Conservation (phyloP, 2,329 filamentous ascomycete genomes). For the Elsinoe perseae region DNA sequence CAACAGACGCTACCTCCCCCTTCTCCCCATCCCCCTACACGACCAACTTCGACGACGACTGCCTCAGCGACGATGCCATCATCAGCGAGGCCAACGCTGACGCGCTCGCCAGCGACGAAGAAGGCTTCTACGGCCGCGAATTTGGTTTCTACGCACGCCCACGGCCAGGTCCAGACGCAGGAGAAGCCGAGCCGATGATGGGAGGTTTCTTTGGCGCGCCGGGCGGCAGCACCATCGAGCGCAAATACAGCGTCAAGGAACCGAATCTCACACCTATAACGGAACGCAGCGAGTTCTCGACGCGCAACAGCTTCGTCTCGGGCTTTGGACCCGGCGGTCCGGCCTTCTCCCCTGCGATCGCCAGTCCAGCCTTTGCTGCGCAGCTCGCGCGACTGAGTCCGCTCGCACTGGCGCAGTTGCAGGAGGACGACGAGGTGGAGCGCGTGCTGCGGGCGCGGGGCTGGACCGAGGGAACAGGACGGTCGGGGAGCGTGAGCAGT, state of each 20-base stretch:
- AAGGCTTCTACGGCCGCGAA: conserved; percentile 91
- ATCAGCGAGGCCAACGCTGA: conserved; percentile 94
- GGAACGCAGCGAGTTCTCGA: conserved; percentile 91
- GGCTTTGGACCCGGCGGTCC: not conserved
- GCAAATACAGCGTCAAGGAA: conserved; percentile 71
- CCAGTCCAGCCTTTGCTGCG: conserved; percentile 12
- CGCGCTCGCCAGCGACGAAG: conserved; percentile 81
- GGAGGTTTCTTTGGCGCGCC: conserved; percentile 85
- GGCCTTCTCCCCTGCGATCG: conserved; percentile 1
- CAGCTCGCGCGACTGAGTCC: conserved; percentile 16
- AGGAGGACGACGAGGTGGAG: conserved; percentile 18
- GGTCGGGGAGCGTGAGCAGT: conserved; percentile 16
- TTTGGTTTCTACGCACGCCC: conserved; percentile 82
- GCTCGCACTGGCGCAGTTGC: conserved; percentile 17
- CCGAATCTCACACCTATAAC: conserved; percentile 95
- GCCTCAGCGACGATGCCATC: conserved; percentile 65
- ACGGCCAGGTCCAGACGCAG: conserved; percentile 37
- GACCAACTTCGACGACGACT: conserved; percentile 51
- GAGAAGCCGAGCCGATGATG: conserved; percentile 56
- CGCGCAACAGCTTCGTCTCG: conserved; percentile 74
- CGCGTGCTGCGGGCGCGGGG: conserved; percentile 15
- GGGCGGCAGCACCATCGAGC: conserved; percentile 52
- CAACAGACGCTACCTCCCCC: conserved; percentile 21
- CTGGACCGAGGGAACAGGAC: conserved; percentile 12
- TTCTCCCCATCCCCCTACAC: conserved; percentile 21